Evolutionary conservation across 495 filamentous ascomycete genomes (phyloP), one percentile per base, ranked within the genome.

Genomic region (Cenococcum geophilum): DNA sequence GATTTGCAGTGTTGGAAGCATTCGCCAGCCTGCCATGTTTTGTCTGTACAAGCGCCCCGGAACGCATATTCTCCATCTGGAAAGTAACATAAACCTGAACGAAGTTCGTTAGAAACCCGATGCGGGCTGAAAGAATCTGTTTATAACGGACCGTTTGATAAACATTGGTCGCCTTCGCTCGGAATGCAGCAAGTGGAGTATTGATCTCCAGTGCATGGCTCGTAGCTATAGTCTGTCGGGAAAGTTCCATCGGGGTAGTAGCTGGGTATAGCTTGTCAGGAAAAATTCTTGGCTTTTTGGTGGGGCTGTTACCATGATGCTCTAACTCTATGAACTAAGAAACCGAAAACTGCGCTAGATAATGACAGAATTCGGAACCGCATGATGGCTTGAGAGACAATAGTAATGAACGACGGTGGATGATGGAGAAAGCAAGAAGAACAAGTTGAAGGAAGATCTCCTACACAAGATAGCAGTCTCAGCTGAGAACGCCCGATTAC

Each of bases 1-100:
- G 55, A 50, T 14, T 61, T 66, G 48, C 59, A 66, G 50, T 66
- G 59, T 18, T 66, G 63, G 25, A 66, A 66, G 21, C 63, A 62
- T 20, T 54, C 48, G 16, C 18, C 14, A 21, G 47, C 53, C 16
- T 61, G 49, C 59, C 55, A 66, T 16, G 57, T 57, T 34, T 61
- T 48, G 32, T 66, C 63, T 25, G 63, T 60, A 47, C 63, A 66
- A 14, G 53, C 59, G 10, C 63, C 58, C 18, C 63, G 52, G 52
- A 60, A 65, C 45, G 61, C 42, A 40, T 57, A 61, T 1, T 65
- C 20, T 27, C 25, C 35, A 12, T 32, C 49, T 53, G 58, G 1
- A 34, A 53, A 50, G 34, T 59, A 58, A 48, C 63, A 66, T 6
- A 66, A 47, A 25, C 58, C 63, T 65, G 35, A 20, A 23, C 16